Evolutionary conservation across 306 rosid species (phyloP).

Genomic region (Canavalia ensiformis): DNA sequence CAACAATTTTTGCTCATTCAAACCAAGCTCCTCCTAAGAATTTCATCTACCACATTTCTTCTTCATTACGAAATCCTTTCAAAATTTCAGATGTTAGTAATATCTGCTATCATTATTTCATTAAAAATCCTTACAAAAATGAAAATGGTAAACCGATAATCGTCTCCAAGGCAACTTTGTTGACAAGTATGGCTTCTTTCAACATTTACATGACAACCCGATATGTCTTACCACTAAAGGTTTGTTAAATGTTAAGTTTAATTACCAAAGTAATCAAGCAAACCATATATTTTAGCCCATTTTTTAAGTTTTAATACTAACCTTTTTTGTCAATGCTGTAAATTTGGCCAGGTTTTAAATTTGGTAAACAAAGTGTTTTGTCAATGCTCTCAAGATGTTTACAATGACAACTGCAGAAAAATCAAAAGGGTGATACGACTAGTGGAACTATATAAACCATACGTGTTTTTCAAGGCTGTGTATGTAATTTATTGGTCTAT

Average conservation of each 20-base stretch:
- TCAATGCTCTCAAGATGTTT: conserved; percentile 12
- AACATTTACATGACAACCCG: conserved; percentile 32
- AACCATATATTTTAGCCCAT: background rate
- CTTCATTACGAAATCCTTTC: conserved; percentile 53
- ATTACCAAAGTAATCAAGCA: background rate
- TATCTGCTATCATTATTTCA: conserved; percentile 32
- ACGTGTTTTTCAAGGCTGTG: conserved; percentile 49
- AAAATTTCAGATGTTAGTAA: background rate
- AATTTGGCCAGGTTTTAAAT: conserved; percentile 43
- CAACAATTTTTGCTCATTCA: conserved; percentile 49
- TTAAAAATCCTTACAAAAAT: background rate
- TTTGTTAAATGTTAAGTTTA: conserved; percentile 11
- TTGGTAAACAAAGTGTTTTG: conserved; percentile 35
- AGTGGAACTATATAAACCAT: conserved; percentile 53
- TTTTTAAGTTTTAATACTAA: background rate
- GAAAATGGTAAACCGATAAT: conserved; percentile 48
- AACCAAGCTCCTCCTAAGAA: background rate
- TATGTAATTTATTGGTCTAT: conserved; percentile 19
- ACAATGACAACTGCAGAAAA: background rate
- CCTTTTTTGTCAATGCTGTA: background rate
- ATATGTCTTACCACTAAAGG: conserved; percentile 53
- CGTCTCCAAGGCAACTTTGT: background rate
- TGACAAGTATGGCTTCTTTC: conserved; percentile 45
- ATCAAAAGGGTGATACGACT: background rate
- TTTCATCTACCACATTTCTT: conserved; percentile 57